Percentiles rank a stretch among this genome's conserved stretches.
phyloP scores from a whole-genome alignment of 441 rosid genomes.

The Bocquillonia castaneifolia region DNA sequence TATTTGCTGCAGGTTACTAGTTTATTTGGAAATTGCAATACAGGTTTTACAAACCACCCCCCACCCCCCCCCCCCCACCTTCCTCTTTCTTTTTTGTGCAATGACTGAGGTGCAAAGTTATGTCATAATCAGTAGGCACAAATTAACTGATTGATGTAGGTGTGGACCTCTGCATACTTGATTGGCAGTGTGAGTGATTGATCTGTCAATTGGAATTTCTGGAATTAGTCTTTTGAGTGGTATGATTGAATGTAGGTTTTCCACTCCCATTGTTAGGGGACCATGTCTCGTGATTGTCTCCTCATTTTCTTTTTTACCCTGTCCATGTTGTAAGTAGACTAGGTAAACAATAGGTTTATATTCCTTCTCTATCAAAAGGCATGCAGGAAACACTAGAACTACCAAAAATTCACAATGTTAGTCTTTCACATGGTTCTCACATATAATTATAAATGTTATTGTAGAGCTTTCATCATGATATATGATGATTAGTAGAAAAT shows the following conservation, averaged over 20 bases:
- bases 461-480: background rate
- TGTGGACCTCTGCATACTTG: background rate
- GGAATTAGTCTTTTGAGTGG: background rate
- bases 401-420: background rate
- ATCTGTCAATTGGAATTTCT: slow-evolving; percentile 2
- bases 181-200: background rate
- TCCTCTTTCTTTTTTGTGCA: no score
- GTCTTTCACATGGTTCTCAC: slow-evolving; percentile 5
- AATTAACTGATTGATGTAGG: background rate
- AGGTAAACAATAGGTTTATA: background rate
- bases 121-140: background rate
- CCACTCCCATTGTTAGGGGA: background rate
- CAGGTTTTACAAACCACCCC: background rate
- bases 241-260: background rate
- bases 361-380: background rate
- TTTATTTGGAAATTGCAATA: background rate
- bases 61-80: no score
- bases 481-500: background rate
- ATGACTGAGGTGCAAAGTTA: background rate
- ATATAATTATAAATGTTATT: background rate
- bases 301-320: background rate
- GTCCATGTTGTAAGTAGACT: background rate
- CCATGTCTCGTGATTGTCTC: background rate
- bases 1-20: background rate
- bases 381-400: background rate